Base-by-base conservation (phyloP, 495 filamentous ascomycete species). In the Penicillium lividum region DNA sequence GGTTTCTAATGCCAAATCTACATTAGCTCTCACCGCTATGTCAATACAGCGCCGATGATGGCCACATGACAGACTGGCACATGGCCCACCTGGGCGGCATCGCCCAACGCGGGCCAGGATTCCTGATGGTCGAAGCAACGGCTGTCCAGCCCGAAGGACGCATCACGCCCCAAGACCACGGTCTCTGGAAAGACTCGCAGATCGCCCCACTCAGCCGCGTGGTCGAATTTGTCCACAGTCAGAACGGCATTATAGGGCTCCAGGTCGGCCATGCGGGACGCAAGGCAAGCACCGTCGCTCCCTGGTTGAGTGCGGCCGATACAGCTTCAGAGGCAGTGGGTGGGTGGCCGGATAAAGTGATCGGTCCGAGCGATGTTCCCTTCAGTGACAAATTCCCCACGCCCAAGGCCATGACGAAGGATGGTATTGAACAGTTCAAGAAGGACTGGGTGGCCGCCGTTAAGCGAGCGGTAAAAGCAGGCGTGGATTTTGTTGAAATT, bases 211-310 rank as follows among this genome's bases (percentile, higher is more conserved):
- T 91, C 54, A 77, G 75, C 58, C 70, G 79, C 15, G 74, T 87
- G 38, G 74, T 82, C 22, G 85, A 90, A 38, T 89, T 90, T 63
- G 84, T 82, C 3, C 86, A 90, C 67, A 79, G 77, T 52, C 87
- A 90, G 68, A 74, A 72, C 57, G 84, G 84, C 62, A 80, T 85
- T 43, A 82, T 87, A 36, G 88, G 77, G 27, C 81, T 91, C 53
- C 89, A 91, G 70, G 59, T 92, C 13, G 85, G 71, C 13, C 89
- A 91, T 64, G 88, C 88, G 0, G 89, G 89, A 0, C 75, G 89
- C n/a, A 92, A 92, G 64, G 87, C 86, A 0, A 82, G 76, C 51
- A 88, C 82, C 1, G 78, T 89, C 4, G 82, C 89, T 0, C 88
- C 88, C 0, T 91, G 88, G 87, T 57, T 90, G 4, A 68, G 69